Evolutionary conservation across 257 asterid genomes (phyloP), one percentile per base, ranked within the genome.

Genomic region (Solanum rostratum): DNA sequence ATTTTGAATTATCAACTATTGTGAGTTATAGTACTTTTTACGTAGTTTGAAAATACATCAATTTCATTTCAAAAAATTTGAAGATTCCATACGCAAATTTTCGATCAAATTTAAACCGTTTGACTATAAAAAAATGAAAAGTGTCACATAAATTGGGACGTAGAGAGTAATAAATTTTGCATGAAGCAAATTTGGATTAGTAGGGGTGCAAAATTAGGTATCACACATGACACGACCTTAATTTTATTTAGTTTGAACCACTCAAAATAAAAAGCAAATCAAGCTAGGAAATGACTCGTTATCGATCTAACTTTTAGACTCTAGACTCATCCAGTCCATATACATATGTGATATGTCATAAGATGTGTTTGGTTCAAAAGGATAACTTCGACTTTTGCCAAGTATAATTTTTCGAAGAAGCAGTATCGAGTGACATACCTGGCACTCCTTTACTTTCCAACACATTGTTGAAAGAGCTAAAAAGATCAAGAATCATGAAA

Each of bases 401-500:
- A 33, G 10, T 13, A 50, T 41, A 46, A 1, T 39, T 2, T 24
- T 62, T 62, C 19, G 16, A 62, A 10, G 39, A 62, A 62, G 39
- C 46, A 29, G 19, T 33, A 2, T 57, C 15, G 7, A 16, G 12
- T 7, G 9, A 24, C 45, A 4, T 59, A 49, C 96, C 96, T 88
- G 89, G 79, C 63, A 19, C 88, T 45, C 87, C 88, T 54, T 89
- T 91, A 10, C 85, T 88, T 3, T 85, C 43, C 55, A 96, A 85
- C 13, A 90, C 89, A 55, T 89, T 68, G 0, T 92, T 90, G 87
- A 95, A 95, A 13, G 98, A 83, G 80, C 45, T 49, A 89, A 85
- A 94, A 82, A 95, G 95, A 86, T 95, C 97, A 52, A 95, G 89
- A 50, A 95, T 15, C 78, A 85, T 57, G 84, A 86, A 85, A 1